Evolutionary conservation across 768 basidiomycete genomes (phyloP).

Genomic region (Boletales sp.): DNA sequence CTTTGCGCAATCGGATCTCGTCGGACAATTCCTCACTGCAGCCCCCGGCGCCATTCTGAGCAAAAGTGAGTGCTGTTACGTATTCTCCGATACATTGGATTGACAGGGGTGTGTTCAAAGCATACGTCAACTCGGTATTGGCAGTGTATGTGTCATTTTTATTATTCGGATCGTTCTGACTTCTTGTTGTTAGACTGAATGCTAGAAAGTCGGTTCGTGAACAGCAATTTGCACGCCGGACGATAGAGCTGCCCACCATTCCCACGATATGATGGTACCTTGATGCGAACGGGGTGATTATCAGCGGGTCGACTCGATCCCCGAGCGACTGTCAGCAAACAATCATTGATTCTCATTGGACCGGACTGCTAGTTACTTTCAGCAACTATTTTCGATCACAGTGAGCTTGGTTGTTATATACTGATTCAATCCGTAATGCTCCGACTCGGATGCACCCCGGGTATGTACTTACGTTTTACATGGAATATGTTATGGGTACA

Average conservation of each 20-base stretch:
- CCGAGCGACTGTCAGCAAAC: no score
- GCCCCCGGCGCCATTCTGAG: background rate
- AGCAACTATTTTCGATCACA: background rate
- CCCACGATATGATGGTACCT: background rate
- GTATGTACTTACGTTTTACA: conserved; percentile 9
- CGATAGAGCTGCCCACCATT: background rate
- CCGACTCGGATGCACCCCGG: background rate
- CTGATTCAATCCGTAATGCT: no score
- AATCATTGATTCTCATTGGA: no score
- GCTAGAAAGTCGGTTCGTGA: background rate
- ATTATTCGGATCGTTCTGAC: background rate
- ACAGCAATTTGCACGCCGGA: background rate
- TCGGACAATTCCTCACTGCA: background rate
- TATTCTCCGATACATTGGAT: background rate
- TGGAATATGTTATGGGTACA: conserved; percentile 4
- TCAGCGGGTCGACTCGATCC: no score
- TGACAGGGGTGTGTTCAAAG: background rate
- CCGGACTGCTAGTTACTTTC: no score
- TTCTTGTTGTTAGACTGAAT: background rate
- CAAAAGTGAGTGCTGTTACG: background rate
- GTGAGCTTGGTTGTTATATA: background rate
- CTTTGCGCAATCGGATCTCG: background rate
- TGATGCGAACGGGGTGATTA: no score
- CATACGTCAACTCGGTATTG: background rate
- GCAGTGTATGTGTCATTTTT: background rate